phyloP scores from a whole-genome alignment of 306 rosid genomes.

The Glycine latifolia region DNA sequence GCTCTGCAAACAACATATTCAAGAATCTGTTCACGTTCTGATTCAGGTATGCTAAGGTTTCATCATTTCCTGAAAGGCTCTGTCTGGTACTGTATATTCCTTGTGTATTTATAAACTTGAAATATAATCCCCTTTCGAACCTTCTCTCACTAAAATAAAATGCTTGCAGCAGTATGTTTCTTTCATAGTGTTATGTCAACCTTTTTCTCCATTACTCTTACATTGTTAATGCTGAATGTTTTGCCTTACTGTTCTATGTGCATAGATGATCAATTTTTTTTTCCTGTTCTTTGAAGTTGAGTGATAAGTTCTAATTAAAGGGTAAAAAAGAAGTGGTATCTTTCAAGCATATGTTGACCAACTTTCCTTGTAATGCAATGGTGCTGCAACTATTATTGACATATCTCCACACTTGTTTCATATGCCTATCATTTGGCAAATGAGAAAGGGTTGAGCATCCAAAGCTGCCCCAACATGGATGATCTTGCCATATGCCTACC shows the following conservation, averaged over 20 bases:
- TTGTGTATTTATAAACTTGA: conserved; percentile 15
- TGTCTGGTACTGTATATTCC: conserved; percentile 8
- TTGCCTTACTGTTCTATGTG: too few relatives aligned
- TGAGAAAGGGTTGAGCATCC: conserved; percentile 80
- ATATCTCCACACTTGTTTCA: conserved; percentile 89
- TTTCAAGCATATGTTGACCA: conserved; percentile 72
- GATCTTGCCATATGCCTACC: conserved; percentile 67
- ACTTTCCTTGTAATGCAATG: conserved; percentile 70
- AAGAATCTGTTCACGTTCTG: conserved; percentile 55
- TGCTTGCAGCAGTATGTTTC: conserved; percentile 17
- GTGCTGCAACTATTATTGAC: conserved; percentile 63
- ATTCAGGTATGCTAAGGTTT: conserved; percentile 60
- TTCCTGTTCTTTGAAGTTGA: conserved; percentile 23
- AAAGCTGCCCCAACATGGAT: conserved; percentile 63
- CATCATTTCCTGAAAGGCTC: not conserved
- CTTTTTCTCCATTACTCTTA: not conserved
- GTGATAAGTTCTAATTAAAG: conserved; percentile 50
- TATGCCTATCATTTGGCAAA: conserved; percentile 90
- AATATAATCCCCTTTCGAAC: not conserved
- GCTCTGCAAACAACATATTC: conserved; percentile 72
- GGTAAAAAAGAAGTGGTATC: conserved; percentile 59
- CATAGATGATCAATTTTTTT: not conserved
- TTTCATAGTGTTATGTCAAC: not conserved
- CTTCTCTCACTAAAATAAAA: too few relatives aligned
- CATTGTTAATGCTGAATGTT: too few relatives aligned